These are phyloP conservation scores for Leccinum broughii DNA, from an alignment of 768 basidiomycete genomes.

Conservation along the genomic window DNA sequence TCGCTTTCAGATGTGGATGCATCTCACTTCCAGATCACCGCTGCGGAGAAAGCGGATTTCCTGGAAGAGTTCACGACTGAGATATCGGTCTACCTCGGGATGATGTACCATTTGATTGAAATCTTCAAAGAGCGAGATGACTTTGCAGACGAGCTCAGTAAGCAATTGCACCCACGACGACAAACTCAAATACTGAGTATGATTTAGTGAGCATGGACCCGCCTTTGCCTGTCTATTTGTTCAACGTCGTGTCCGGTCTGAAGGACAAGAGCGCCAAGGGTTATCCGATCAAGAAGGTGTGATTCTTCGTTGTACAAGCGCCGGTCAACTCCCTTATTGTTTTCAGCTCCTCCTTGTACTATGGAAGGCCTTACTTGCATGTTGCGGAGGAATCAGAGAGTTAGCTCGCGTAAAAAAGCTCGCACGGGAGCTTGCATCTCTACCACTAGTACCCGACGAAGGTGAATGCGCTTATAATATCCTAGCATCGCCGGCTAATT, in stretches of 20 bases:
- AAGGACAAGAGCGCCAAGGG: slow-evolving; percentile 93
- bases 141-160: slow-evolving; percentile 96
- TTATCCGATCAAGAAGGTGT: slow-evolving; percentile 96
- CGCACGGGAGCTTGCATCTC: slow-evolving; percentile 79
- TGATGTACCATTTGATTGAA: slow-evolving; percentile 95
- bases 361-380: slow-evolving; percentile 92
- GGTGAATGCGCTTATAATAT: slow-evolving; percentile 31
- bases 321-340: slow-evolving; percentile 7
- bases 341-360: slow-evolving; percentile 82
- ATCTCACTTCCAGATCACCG: slow-evolving; percentile 66
- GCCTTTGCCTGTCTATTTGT: slow-evolving; percentile 89
- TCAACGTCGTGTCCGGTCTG: slow-evolving; percentile 85
- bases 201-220: slow-evolving; percentile 89
- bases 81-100: slow-evolving; percentile 89
- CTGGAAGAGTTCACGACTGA: slow-evolving; percentile 91
- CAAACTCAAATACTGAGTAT: slow-evolving; percentile 7
- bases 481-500: slow-evolving; percentile 4
- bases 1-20: slow-evolving; percentile 75
- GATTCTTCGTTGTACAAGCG: slow-evolving; percentile 9
- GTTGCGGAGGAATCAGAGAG: slow-evolving; percentile 91
- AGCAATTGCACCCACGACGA: slow-evolving; percentile 32
- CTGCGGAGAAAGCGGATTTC: slow-evolving; percentile 71
- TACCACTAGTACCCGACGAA: slow-evolving; percentile 56
- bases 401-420: slow-evolving; percentile 79
- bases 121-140: slow-evolving; percentile 91